These are phyloP conservation scores for Suhomyces canberraensis DNA, from an alignment of 805 yeast species.

Conservation along the genomic window DNA sequence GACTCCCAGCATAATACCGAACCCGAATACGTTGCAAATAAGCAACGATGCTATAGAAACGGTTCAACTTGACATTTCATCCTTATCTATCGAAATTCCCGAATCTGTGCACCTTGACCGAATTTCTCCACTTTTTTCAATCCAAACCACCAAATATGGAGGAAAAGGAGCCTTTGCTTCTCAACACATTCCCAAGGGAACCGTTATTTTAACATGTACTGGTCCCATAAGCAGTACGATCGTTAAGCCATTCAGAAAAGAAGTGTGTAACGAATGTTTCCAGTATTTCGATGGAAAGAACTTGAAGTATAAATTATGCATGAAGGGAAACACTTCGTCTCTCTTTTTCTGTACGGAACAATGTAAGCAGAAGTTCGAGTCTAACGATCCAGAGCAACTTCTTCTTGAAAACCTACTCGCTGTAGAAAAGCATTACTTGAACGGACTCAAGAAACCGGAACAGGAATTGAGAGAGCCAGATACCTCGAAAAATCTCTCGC, in stretches of 20 bases:
- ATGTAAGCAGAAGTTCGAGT: conserved; percentile 39
- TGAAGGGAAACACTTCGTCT: conserved; percentile 24
- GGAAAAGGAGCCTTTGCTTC: conserved; percentile 64
- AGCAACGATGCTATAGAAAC: too few relatives aligned
- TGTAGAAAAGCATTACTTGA: conserved; percentile 29
- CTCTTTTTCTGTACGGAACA: conserved; percentile 52
- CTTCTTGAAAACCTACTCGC: conserved; percentile 33
- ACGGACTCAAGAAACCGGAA: conserved; percentile 21
- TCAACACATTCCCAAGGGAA: conserved; percentile 35
- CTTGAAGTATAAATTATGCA: conserved; percentile 39
- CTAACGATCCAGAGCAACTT: conserved; percentile 33
- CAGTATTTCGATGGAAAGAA: conserved; percentile 45
- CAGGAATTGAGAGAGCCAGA: conserved; percentile 20
- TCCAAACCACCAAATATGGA: conserved; percentile 42
- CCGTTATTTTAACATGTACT: conserved; percentile 37
- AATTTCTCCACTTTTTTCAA: conserved; percentile 31
- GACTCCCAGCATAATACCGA: too few relatives aligned
- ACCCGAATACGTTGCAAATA: too few relatives aligned
- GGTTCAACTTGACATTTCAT: too few relatives aligned
- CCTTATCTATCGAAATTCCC: too few relatives aligned
- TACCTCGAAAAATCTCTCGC: conserved; percentile 9
- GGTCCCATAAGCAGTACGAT: conserved; percentile 48
- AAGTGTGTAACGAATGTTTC: conserved; percentile 58
- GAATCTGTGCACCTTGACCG: too few relatives aligned
- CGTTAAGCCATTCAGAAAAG: conserved; percentile 54